A percentile compares a stretch with the other conserved stretches of the same genome.
Conservation (phyloP, 2,329 filamentous ascomycete genomes). For the Fusarium cyanostomum region DNA sequence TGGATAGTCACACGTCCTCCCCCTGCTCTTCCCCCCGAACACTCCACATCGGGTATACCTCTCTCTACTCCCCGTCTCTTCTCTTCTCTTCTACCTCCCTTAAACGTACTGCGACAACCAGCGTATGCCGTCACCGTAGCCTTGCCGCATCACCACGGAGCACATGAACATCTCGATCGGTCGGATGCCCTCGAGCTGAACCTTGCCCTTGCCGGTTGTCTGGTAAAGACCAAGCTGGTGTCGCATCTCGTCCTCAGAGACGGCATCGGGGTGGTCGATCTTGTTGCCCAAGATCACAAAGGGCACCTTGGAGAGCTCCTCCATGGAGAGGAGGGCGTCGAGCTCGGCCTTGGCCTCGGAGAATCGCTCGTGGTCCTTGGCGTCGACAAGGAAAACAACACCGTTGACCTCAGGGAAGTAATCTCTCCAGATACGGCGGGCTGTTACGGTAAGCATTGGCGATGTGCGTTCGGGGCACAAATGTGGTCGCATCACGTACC, state of each 20-base stretch:
- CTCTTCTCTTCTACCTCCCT: conserved; percentile 38
- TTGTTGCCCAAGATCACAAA: conserved; percentile 98
- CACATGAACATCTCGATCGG: conserved; percentile 99
- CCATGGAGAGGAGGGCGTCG: conserved; percentile 94
- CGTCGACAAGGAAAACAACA: conserved; percentile 97
- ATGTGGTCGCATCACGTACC: conserved; percentile 57
- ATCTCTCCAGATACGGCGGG: conserved; percentile 93
- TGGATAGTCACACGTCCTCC: conserved; percentile 37
- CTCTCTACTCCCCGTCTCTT: conserved; percentile 19
- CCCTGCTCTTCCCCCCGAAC: conserved; percentile 24
- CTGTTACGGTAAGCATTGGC: conserved; percentile 55
- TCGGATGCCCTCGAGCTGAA: conserved; percentile 88
- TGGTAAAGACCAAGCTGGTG: conserved; percentile 94
- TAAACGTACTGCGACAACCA: conserved; percentile 95
- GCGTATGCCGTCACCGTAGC: conserved; percentile 89
- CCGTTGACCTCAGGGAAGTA: conserved; percentile 97
- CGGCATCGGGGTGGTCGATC: conserved; percentile 96
- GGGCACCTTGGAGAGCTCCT: conserved; percentile 93
- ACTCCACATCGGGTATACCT: conserved; percentile 34
- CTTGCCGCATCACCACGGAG: conserved; percentile 98
- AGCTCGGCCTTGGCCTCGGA: conserved; percentile 95
- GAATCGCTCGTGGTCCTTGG: conserved; percentile 96
- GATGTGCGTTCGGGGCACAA: background rate
- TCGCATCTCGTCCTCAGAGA: conserved; percentile 94
- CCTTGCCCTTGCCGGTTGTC: conserved; percentile 95